phyloP scores from a whole-genome alignment of 2,329 filamentous ascomycete genomes.

The Trichoderma atroviride region DNA sequence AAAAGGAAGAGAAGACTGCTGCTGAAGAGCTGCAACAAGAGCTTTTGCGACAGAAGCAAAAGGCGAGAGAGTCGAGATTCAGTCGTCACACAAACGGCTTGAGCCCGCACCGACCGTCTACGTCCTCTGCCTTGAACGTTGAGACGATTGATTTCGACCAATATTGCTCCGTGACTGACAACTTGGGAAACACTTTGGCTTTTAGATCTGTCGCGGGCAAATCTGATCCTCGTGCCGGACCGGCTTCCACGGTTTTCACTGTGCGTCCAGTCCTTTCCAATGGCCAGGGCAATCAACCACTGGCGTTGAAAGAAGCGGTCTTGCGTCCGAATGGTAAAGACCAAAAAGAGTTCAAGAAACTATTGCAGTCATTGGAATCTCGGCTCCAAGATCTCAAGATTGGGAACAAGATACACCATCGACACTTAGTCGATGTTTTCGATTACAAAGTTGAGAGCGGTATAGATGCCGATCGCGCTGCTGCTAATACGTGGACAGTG shows the following conservation, averaged over 20 bases:
- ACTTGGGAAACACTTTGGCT: constrained; percentile 62
- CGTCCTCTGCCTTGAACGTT: constrained; percentile 35
- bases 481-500: constrained; percentile 64
- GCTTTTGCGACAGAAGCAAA: constrained; percentile 66
- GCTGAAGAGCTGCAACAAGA: constrained; percentile 74
- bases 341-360: constrained; percentile 68
- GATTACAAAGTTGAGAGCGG: constrained; percentile 76
- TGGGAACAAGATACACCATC: constrained; percentile 73
- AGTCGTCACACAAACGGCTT: constrained; percentile 55
- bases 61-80: constrained; percentile 64
- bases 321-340: constrained; percentile 62
- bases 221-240: constrained; percentile 65
- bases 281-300: constrained; percentile 59
- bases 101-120: constrained; percentile 33
- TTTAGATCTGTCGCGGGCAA: constrained; percentile 75
- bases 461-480: constrained; percentile 43
- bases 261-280: constrained; percentile 68
- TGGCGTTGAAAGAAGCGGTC: constrained; percentile 73
- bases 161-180: constrained; percentile 64
- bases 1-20: constrained; percentile 71
- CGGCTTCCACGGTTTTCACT: constrained; percentile 68
- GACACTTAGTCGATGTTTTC: constrained; percentile 75
- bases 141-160: constrained; percentile 66
- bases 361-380: constrained; percentile 74
- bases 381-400: constrained; percentile 74